Evolutionary conservation across 2,329 filamentous ascomycete genomes (phyloP), one percentile per base, ranked within the genome.

Genomic region (Microcera coccophila): DNA sequence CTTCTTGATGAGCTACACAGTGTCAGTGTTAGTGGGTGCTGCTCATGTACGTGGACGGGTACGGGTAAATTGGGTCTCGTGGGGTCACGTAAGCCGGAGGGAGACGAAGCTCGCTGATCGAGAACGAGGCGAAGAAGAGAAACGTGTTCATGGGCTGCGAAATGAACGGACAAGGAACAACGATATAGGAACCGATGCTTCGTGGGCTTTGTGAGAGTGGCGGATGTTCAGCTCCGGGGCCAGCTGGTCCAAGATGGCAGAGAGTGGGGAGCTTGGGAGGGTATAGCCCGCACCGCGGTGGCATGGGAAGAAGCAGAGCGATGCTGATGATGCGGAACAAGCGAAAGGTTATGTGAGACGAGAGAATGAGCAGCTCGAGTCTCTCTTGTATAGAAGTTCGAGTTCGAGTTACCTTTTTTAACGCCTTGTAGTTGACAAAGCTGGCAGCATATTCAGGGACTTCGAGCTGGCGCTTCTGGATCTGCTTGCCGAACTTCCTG

Each of bases 401-500:
- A n/a, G n/a, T n/a, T n/a, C n/a, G n/a, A n/a, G 70, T 50, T 64
- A 95, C 93, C 88, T 97, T 97, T 71, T 98, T 98, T 58, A 98
- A 76, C 47, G 90, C 90, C 73, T 98, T 98, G 76, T 98, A 98
- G 71, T 98, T 96, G 59, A 97, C 90, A 65, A 98, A 98, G 70
- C 90, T 96, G 53, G 91, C 90, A 49, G 93, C 91, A 84, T 98
- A 98, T 79, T 98, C 93, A 47, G 93, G 93, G 47, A 98, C 90
- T 68, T 98, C 93, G 62, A 98, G 87, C 78, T 98, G 93, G 66
- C 90, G 85, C 76, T 95, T 95, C 75, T 97, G 93, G 57, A 98
- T 95, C 67, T 96, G 89, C 76, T 98, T 98, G 69, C 93, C 93
- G 75, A 98, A 98, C 81, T 98, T 98, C 93, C 91, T 98, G 61